Base-by-base conservation (phyloP, 1,284 basidiomycete species). In the Cryptococcus sp. region DNA sequence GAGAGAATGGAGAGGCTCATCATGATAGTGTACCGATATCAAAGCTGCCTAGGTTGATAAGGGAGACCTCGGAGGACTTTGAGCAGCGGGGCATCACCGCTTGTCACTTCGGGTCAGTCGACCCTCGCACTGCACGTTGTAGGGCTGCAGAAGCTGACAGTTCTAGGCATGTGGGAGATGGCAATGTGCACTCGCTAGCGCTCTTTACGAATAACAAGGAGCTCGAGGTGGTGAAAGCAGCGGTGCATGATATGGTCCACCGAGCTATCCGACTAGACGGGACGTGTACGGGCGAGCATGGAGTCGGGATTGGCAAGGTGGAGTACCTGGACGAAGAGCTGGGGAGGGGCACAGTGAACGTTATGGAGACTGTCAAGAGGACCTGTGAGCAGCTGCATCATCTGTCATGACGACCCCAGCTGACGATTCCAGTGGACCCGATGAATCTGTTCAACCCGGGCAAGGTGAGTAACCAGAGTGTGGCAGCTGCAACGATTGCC, bases 151-250 rank as follows among this genome's bases (percentile, higher is more conserved):
- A 41, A 11, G 21, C 43, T 45, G 31, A 45, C 28, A 78, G 85
- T 31, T 7, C 10, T n/a, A 87, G 87, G 1, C 89, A 92, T 60
- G 87, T 87, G 0, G 90, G 89, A 1, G 90, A 93, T 66, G 89
- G 88, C 72, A 76, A 78, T 61, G 75, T 63, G 25, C 69, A 72
- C 54, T 68, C 58, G 23, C 49, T 68, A 35, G 57, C 54, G 11
- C 48, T 61, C 19, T 70, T 70, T 59, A 58, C 49, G 32, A 61
- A 52, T 43, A 64, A 67, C 12, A 57, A 62, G 23, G 71, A 75
- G 48, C 66, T 75, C 32, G 53, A 56, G 18, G 62, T 60, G 24
- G 72, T 74, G n/a, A 66, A 68, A 43, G 68, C 67, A 12, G 74
- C 72, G 2, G 76, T 77, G 5, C 72, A 76, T 34, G 65, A 74